Conservation (phyloP, 176 grass and related monocot genomes). For the Cenchrus purpureus region DNA sequence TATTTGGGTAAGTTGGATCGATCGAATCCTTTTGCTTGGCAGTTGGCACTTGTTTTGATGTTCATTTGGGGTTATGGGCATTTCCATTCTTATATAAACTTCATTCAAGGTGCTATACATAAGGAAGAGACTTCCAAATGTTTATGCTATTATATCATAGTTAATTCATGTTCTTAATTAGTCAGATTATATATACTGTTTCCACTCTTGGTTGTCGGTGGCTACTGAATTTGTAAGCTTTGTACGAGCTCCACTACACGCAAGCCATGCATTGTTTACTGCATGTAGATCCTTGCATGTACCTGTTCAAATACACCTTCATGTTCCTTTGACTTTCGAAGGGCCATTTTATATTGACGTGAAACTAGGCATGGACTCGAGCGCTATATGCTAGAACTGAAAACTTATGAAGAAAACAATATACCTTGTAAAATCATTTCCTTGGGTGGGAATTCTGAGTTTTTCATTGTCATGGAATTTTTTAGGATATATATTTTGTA, state of each 20-base stretch:
- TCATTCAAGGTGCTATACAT: slow-evolving; percentile 38
- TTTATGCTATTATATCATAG: slow-evolving; percentile 48
- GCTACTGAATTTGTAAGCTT: neutral
- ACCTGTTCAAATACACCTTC: neutral
- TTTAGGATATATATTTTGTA: neutral
- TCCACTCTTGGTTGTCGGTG: neutral
- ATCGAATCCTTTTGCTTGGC: slow-evolving; percentile 32
- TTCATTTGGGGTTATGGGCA: slow-evolving; percentile 36
- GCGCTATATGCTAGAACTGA: neutral
- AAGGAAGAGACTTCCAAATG: slow-evolving; percentile 18
- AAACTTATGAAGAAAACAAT: neutral
- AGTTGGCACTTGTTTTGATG: slow-evolving; percentile 40
- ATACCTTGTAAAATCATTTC: neutral
- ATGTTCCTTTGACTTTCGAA: neutral
- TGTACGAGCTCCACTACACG: neutral
- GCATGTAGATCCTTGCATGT: neutral
- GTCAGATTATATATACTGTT: neutral
- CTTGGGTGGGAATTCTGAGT: neutral
- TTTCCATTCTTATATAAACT: slow-evolving; percentile 42
- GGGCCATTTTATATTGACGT: neutral
- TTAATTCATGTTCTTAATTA: slow-evolving; percentile 10
- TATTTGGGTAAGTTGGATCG: slow-evolving; percentile 43
- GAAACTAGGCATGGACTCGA: neutral
- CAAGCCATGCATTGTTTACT: neutral
- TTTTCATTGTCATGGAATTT: neutral